A percentile compares a stretch with the other conserved stretches of the same genome.
These are phyloP conservation scores for Sabuloglossum arenarium DNA, from an alignment of 495 filamentous ascomycete species.

Conservation along the genomic window DNA sequence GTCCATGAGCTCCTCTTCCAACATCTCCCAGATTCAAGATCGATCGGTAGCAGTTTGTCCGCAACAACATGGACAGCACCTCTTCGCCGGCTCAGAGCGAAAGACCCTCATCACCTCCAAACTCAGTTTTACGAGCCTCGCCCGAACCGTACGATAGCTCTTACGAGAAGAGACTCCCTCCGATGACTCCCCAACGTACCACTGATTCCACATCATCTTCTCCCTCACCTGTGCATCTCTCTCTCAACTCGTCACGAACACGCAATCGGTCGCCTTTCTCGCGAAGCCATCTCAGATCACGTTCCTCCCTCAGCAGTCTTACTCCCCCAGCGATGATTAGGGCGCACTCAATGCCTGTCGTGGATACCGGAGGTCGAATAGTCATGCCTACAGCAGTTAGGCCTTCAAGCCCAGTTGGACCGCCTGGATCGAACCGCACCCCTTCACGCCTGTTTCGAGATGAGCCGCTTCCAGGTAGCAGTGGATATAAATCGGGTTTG, in stretches of 20 bases:
- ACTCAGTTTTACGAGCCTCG: neutral
- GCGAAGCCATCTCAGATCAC: conserved; percentile 3
- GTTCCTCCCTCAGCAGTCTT: neutral
- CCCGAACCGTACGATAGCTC: neutral
- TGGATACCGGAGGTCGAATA: conserved; percentile 3
- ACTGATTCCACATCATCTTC: neutral
- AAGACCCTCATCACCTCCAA: neutral
- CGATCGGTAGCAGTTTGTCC: neutral
- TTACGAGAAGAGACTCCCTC: neutral
- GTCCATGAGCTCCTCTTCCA: neutral
- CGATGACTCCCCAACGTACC: neutral
- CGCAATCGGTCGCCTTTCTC: conserved; percentile 4
- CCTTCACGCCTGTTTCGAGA: neutral
- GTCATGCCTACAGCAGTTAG: neutral
- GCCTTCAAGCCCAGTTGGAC: conserved; percentile 2
- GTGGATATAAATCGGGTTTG: neutral
- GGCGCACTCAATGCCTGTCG: conserved; percentile 4
- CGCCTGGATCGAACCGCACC: neutral
- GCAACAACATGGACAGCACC: neutral
- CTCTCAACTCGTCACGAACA: neutral
- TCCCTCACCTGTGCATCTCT: neutral
- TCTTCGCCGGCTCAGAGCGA: neutral
- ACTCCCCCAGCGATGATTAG: conserved; percentile 2
- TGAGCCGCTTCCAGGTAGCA: neutral
- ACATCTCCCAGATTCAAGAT: neutral